Evolutionary conservation across 2,329 filamentous ascomycete genomes (phyloP), one percentile per base, ranked within the genome.

Genomic region (Cytospora mali): DNA sequence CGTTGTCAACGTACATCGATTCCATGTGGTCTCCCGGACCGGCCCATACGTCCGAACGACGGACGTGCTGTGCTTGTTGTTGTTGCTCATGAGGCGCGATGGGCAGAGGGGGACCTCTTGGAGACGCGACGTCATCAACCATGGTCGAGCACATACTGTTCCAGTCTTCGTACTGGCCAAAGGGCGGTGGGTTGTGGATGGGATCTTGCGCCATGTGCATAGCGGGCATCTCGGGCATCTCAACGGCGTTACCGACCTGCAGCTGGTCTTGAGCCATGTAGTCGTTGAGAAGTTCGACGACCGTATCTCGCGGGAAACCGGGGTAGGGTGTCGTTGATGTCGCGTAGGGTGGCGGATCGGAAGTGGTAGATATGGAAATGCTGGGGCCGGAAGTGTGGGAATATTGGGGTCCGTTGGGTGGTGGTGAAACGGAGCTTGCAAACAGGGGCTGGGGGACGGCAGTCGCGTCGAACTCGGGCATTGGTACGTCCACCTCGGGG

Each of bases 81-180:
- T 31, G 59, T 16, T 52, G 63, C 52, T 65, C 63, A 39, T 65
- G 63, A 29, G 63, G 60, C 10, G 55, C 51, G 13, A 62, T 52
- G 25, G 60, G 63, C 18, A 65, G 35, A n/a, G 63, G 46, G 2
- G 63, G 55, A 2, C 63, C 63, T 16, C 55, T 35, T 11, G 63
- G 60, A 18, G 63, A 62, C 23, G 55, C 28, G 16, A 65, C 53
- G 33, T 65, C 60, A 25, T 65, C 63, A 23, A 65, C 63, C 63
- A 65, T 65, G 21, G 63, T 65, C 10, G 55, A 59, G 52, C 63
- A 65, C 10, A 65, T 62, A 23, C 60, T 62, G 29, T 62, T 60
- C 63, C 63, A 65, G 25, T 65, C 63, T 16, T 65, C 55, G 27
- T 65, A 65, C 21, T 35, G 50, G 4, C 60, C 63, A 48, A 62